A percentile compares a stretch with the other conserved stretches of the same genome.
Evolutionary conservation across 495 filamentous ascomycete species (phyloP).

Genomic region (Immersiella caudata): DNA sequence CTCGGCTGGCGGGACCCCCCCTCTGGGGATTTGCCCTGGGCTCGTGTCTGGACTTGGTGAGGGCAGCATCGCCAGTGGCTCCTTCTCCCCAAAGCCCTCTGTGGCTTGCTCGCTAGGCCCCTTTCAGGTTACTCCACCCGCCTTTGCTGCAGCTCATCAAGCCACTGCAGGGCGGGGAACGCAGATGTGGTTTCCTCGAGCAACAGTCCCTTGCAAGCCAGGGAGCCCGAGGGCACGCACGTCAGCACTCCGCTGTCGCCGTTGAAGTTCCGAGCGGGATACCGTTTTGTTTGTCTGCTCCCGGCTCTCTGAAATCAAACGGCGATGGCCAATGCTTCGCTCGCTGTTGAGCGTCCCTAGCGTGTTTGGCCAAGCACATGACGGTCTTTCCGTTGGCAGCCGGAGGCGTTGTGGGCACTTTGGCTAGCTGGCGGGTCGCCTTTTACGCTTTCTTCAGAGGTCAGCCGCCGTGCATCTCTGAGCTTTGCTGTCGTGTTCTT

Average conservation of each 20-base stretch:
- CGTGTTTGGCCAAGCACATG: no score
- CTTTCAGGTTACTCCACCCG: conserved; percentile 11
- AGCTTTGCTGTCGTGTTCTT: neutral
- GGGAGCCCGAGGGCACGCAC: neutral
- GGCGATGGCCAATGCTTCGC: neutral
- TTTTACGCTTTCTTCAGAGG: no score
- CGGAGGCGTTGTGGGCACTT: no score
- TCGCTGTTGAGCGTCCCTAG: no score
- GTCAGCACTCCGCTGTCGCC: neutral
- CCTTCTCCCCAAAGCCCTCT: conserved; percentile 8
- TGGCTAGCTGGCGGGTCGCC: no score
- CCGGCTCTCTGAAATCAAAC: neutral
- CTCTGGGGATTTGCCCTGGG: neutral
- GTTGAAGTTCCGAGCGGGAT: neutral
- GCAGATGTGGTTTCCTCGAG: neutral
- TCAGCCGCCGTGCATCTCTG: no score
- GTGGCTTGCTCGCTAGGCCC: conserved; percentile 17
- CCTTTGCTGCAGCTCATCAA: conserved; percentile 3
- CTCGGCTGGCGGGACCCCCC: conserved; percentile 2
- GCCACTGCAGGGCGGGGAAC: conserved; percentile 7
- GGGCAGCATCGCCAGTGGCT: conserved; percentile 11
- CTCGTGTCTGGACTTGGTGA: neutral
- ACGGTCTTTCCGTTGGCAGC: no score
- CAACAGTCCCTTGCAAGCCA: neutral
- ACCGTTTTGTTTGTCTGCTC: neutral